A percentile compares a stretch with the other conserved stretches of the same genome.
Evolutionary conservation across 2,329 filamentous ascomycete genomes (phyloP).

Genomic region (Podosphaera xanthii): DNA sequence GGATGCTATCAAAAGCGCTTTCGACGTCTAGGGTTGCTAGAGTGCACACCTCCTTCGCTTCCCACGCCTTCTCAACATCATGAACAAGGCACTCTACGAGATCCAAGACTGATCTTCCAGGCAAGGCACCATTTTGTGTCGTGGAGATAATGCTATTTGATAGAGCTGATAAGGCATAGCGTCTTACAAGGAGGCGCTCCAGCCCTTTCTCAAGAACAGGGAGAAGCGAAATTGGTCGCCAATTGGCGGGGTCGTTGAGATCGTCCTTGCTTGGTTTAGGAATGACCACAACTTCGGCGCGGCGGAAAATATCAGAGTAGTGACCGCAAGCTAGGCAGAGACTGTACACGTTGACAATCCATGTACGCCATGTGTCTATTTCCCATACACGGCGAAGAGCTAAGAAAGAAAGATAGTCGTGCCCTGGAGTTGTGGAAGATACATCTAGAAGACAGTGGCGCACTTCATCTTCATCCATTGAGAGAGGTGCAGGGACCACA

Average conservation of each 20-base stretch:
- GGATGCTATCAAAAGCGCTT: no score
- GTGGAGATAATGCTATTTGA: neutral
- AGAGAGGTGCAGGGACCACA: neutral
- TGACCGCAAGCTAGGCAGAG: neutral
- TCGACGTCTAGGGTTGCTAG: no score
- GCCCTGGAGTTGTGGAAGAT: no score
- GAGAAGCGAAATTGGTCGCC: neutral
- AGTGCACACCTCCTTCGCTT: neutral
- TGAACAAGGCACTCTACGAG: neutral
- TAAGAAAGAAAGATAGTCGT: no score
- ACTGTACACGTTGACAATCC: neutral
- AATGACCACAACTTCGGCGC: neutral
- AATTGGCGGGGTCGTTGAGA: no score
- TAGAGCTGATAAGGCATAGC: neutral
- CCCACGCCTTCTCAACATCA: neutral
- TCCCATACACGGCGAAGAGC: no score
- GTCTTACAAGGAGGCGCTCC: neutral
- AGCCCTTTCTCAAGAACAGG: neutral
- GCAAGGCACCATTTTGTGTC: neutral
- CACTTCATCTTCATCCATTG: neutral
- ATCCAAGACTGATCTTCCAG: neutral
- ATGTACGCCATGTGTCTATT: neutral
- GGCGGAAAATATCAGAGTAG: neutral
- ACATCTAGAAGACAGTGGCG: no score
- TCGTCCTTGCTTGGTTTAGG: no score